phyloP scores from a whole-genome alignment of 345 rosid genomes.

The Hevea brasiliensis region DNA sequence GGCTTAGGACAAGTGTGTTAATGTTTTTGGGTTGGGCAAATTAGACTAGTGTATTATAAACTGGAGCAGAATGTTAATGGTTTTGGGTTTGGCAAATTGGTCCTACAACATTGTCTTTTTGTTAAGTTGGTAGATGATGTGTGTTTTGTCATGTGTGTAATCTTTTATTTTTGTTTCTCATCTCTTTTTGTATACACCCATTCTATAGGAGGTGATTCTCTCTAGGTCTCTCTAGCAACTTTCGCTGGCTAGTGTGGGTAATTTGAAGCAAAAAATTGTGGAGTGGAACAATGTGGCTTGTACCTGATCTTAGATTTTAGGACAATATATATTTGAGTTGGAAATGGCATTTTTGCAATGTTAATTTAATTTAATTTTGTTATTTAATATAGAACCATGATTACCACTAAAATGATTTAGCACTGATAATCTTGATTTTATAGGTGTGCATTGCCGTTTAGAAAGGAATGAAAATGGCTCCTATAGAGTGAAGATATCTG shows the following conservation, averaged over 20 bases:
- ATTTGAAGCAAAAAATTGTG: not conserved
- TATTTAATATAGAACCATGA: not conserved
- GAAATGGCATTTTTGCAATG: not conserved
- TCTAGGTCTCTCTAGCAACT: not conserved
- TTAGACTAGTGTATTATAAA: not conserved
- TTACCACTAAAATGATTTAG: not conserved
- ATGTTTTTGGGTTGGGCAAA: not conserved
- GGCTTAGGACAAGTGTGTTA: not conserved
- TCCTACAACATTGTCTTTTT: not conserved
- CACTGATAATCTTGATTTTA: not conserved
- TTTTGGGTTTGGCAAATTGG: not conserved
- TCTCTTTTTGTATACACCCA: not conserved
- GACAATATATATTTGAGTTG: not conserved
- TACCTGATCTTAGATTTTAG: not conserved
- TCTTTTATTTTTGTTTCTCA: not conserved
- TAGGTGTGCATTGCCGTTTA: slow-evolving; percentile 54
- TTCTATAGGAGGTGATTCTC: not conserved
- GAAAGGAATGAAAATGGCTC: slow-evolving; percentile 55
- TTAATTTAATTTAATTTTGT: not conserved
- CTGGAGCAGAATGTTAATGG: not conserved
- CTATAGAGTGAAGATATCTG: slow-evolving; percentile 53
- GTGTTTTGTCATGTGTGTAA: not conserved
- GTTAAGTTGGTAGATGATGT: not conserved
- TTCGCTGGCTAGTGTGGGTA: not conserved
- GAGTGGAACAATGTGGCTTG: not conserved